Percentiles rank a stretch among this genome's conserved stretches.
Conservation (phyloP, 768 basidiomycete species). For the Goffeauzyma gilvescens region DNA sequence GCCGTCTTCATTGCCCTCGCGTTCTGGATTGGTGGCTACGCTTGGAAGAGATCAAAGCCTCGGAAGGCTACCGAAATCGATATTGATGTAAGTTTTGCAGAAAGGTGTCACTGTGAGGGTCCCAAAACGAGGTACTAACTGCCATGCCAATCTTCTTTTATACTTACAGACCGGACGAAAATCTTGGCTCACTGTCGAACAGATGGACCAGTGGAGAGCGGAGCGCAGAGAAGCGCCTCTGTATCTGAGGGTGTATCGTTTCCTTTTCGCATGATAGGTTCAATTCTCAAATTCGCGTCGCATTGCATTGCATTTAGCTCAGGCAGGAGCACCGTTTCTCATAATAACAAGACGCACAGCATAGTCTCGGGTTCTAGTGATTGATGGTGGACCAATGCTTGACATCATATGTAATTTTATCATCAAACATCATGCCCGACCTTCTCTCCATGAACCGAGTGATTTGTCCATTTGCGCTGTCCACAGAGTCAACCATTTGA, state of each 20-base stretch:
- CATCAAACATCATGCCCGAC: no score
- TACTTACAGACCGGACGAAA: conserved; percentile 24
- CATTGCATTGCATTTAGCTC: no score
- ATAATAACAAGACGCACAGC: no score
- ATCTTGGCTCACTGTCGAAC: conserved; percentile 28
- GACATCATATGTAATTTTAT: no score
- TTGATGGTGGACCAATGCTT: no score
- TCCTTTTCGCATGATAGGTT: conserved; percentile 27
- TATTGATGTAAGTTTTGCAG: conserved; percentile 16
- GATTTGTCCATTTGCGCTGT: conserved; percentile 5
- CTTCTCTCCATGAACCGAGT: neutral
- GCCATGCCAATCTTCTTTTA: no score
- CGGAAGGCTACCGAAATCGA: conserved; percentile 26
- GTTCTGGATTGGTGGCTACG: conserved; percentile 21
- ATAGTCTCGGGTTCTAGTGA: no score
- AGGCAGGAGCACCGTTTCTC: no score
- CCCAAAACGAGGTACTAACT: no score
- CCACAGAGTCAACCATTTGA: conserved; percentile 4
- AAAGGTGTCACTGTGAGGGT: no score
- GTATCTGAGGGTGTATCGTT: conserved; percentile 22
- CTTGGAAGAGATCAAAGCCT: conserved; percentile 25
- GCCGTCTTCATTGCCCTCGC: conserved; percentile 23
- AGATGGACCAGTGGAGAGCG: conserved; percentile 23
- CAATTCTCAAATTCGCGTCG: no score
- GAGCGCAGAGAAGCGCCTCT: conserved; percentile 21